Conservation (phyloP, 306 rosid genomes). For the Pyrus pyrifolia region DNA sequence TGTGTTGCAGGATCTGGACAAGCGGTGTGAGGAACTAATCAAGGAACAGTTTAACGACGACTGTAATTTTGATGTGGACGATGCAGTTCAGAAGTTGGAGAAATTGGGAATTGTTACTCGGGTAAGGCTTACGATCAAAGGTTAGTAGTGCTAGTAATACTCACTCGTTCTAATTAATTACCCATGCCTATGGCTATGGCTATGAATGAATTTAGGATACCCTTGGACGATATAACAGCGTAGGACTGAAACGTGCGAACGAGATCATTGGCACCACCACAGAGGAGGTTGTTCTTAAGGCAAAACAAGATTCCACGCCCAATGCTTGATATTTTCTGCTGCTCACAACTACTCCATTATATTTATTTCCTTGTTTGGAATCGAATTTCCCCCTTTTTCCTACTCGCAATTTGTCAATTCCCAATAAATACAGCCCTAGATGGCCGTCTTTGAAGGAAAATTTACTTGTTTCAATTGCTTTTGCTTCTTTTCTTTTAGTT, state of each 20-base stretch:
- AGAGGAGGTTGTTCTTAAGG: conserved; percentile 79
- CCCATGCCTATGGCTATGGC: no score
- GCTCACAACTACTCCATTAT: background rate
- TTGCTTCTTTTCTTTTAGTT: no score
- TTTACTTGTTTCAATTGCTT: no score
- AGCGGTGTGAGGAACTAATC: conserved; percentile 77
- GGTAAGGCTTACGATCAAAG: conserved; percentile 42
- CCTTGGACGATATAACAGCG: conserved; percentile 69
- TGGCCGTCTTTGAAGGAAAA: no score
- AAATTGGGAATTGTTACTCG: conserved; percentile 74
- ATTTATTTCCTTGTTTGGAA: background rate
- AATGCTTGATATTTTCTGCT: no score
- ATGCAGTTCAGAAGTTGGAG: conserved; percentile 78
- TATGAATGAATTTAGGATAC: conserved; percentile 46
- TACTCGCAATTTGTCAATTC: background rate
- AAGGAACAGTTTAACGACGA: conserved; percentile 69
- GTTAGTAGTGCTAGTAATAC: no score
- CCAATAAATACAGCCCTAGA: background rate
- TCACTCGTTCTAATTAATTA: no score
- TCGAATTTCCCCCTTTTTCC: background rate
- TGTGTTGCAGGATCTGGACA: conserved; percentile 67
- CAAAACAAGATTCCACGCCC: conserved; percentile 17
- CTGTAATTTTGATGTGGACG: conserved; percentile 91
- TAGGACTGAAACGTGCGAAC: conserved; percentile 79
- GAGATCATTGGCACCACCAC: conserved; percentile 93